Evolutionary conservation across 31 red algal genomes (phyloP).

Genomic region (Asparagopsis taxiformis): DNA sequence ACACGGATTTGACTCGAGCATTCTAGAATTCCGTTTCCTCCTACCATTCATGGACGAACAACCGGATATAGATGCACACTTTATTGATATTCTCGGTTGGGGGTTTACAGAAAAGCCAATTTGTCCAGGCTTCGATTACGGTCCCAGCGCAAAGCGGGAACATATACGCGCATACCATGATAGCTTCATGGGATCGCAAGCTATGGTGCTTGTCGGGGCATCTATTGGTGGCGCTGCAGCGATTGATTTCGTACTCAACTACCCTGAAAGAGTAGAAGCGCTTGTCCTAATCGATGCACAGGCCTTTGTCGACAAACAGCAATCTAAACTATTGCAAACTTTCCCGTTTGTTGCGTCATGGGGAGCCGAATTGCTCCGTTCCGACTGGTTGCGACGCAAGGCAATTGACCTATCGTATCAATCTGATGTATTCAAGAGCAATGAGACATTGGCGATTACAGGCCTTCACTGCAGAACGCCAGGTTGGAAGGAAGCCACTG

Average conservation of each 20-base stretch:
- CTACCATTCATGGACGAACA: constrained; percentile 42
- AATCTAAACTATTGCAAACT: constrained; percentile 28
- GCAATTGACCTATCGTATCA: constrained; percentile 53
- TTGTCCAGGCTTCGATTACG: constrained; percentile 28
- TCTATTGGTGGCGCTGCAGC: constrained; percentile 68
- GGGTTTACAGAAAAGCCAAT: constrained; percentile 56
- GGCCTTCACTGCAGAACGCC: constrained; percentile 55
- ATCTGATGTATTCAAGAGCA: constrained; percentile 29
- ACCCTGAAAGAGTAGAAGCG: constrained; percentile 18
- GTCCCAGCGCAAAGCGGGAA: constrained; percentile 43
- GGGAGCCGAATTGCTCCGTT: constrained; percentile 62
- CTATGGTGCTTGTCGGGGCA: constrained; percentile 65
- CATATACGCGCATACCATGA: constrained; percentile 60
- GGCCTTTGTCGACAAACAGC: constrained; percentile 61
- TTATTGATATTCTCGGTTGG: constrained; percentile 69
- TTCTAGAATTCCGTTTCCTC: constrained; percentile 64
- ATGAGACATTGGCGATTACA: constrained; percentile 61
- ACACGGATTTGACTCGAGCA: constrained; percentile 80
- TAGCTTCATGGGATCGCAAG: constrained; percentile 25
- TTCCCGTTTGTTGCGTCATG: constrained; percentile 42
- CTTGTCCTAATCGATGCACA: constrained; percentile 72
- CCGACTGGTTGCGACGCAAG: constrained; percentile 46
- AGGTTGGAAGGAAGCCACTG: constrained; percentile 71
- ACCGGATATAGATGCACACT: constrained; percentile 24
- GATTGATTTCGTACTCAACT: constrained; percentile 56